phyloP scores from a whole-genome alignment of 1,139 yeast species.

The Kodamaea fungicola region DNA sequence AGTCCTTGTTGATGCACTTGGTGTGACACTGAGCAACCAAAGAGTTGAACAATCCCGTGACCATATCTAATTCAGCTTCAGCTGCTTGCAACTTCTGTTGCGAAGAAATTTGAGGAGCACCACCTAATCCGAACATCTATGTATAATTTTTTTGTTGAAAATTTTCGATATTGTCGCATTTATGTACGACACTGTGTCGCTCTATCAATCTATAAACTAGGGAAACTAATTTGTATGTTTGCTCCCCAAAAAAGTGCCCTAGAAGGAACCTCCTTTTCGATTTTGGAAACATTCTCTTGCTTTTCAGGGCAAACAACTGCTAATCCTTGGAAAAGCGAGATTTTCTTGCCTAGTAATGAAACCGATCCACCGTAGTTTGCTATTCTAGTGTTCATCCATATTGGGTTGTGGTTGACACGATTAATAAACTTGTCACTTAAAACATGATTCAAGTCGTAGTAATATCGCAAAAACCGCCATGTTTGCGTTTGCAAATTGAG shows the following conservation, averaged over 20 bases:
- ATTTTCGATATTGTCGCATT: not conserved
- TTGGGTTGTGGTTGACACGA: conserved; percentile 18
- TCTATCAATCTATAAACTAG: conserved; percentile 16
- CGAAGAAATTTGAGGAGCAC: conserved; percentile 68
- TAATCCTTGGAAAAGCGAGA: conserved; percentile 40
- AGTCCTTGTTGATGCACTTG: conserved; percentile 72
- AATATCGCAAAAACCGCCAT: conserved; percentile 39
- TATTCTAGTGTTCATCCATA: conserved; percentile 30
- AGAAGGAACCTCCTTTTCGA: conserved; percentile 20
- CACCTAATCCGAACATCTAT: conserved; percentile 77
- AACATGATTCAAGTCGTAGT: conserved; percentile 29
- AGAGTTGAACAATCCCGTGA: conserved; percentile 95
- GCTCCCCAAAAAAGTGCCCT: conserved; percentile 34
- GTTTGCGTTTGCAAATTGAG: conserved; percentile 42
- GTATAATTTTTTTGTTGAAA: conserved; percentile 1
- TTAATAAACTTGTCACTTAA: conserved; percentile 21
- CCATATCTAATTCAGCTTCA: conserved; percentile 95
- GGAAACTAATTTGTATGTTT: conserved; percentile 36
- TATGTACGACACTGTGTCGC: not conserved
- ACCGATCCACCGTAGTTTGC: conserved; percentile 32
- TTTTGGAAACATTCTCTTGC: conserved; percentile 20
- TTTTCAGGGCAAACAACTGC: conserved; percentile 31
- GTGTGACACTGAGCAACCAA: conserved; percentile 79
- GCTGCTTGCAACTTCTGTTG: conserved; percentile 70
- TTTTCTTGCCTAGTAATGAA: conserved; percentile 33